Evolutionary conservation across 208 protist species (phyloP).

Genomic region (Polymyxa betae): DNA sequence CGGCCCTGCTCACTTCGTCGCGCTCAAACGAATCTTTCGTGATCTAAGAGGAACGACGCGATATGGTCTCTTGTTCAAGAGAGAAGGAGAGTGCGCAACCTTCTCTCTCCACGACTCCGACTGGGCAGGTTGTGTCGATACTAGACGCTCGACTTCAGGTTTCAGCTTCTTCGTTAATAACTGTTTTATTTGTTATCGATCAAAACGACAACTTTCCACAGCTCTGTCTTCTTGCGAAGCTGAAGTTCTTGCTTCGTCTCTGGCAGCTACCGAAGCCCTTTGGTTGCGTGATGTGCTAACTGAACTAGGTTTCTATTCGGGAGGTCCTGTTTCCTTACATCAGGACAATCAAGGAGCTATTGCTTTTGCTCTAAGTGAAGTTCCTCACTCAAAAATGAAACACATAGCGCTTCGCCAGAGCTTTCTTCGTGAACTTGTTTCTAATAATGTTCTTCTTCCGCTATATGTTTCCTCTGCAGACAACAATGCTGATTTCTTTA

Average conservation of each 20-base stretch:
- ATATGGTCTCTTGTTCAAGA: background rate
- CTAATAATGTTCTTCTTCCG: too few species aligned
- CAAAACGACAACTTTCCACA: background rate
- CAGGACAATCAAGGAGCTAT: conserved; percentile 44
- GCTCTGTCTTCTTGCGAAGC: conserved; percentile 23
- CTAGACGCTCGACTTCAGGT: conserved; percentile 12
- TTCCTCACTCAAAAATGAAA: conserved; percentile 36
- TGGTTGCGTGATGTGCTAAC: background rate
- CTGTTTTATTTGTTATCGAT: conserved; percentile 2
- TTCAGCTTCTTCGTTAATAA: conserved; percentile 23
- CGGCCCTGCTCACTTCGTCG: conserved; percentile 1
- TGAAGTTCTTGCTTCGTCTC: background rate
- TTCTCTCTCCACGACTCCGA: background rate
- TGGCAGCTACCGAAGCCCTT: conserved; percentile 22
- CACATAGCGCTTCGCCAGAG: background rate
- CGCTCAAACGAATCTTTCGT: background rate
- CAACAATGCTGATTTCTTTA: too few species aligned
- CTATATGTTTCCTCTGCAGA: too few species aligned
- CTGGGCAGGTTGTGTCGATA: conserved; percentile 1
- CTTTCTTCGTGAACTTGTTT: conserved; percentile 34
- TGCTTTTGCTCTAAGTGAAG: conserved; percentile 11
- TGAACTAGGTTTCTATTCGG: background rate
- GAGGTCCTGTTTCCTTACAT: background rate
- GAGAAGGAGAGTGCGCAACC: background rate
- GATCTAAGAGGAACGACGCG: background rate